Base-by-base conservation (phyloP, 768 basidiomycete species). In the Rhizopogon roseolus region DNA sequence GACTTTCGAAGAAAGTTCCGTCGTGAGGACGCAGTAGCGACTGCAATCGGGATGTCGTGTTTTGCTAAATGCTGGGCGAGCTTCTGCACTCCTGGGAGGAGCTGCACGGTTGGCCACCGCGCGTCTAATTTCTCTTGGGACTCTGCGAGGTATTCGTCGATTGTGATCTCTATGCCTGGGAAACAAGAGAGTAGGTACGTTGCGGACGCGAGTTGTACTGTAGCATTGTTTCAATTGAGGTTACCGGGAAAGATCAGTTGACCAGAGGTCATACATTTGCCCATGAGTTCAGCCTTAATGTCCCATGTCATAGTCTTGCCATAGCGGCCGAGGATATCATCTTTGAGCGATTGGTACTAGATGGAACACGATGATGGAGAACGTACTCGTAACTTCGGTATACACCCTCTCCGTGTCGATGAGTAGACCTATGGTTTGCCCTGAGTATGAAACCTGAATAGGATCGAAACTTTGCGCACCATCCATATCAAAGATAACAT, bases 231-330 rank as follows among this genome's bases (percentile, higher is more conserved):
- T 19, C 7, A 13, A 17, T 58, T 41, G 44, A 25, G 41, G 22
- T 9, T 17, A 27, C 11, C 27, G 22, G 11, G 43, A 27, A 36
- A 10, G 39, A 32, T n/a, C 16, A 25, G 28, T 41, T 41, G 27
- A 32, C 8, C 29, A 42, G 22, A 28, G 46, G 19, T 41, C 76
- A 52, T 45, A 90, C 90, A 81, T 75, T 87, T 89, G 52, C 91
- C 91, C 91, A 93, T 93, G 54, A 88, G 80, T 0, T 86, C 88
- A n/a, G 88, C 84, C 64, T 93, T 92, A 54, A 93, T 90, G 53
- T 89, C 85, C 90, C 90, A 92, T 3, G 88, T 88, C 86, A 93
- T 89, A 57, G 80, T 71, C 56, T 82, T 84, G 27, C 88, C 90
- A 62, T 86, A 85, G 10, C 74, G 76, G 16, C 75, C 81, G 17